These are phyloP conservation scores for Cucumis hystrix DNA, from an alignment of 306 rosid genomes.

Conservation along the genomic window DNA sequence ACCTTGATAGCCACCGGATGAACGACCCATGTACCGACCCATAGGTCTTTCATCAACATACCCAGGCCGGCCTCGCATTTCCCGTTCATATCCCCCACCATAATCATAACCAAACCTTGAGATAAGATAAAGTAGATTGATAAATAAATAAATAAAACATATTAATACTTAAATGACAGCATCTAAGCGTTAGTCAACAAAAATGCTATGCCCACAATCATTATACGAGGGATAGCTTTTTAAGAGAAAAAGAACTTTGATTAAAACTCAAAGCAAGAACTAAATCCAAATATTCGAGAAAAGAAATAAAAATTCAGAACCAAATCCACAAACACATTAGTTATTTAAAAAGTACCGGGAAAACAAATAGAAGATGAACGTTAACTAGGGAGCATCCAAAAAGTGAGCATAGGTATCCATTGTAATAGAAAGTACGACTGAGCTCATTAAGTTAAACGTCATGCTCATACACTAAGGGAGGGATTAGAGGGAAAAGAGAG, in stretches of 20 bases:
- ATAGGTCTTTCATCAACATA: slow-evolving; percentile 66
- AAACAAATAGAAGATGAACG: neutral
- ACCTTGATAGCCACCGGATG: slow-evolving; percentile 54
- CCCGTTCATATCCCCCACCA: slow-evolving; percentile 75
- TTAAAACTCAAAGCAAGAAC: neutral
- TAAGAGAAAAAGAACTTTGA: neutral
- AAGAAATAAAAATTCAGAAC: neutral
- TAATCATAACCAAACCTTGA: slow-evolving; percentile 69
- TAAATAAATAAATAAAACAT: neutral
- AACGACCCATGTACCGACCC: slow-evolving; percentile 67
- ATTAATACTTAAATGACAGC: neutral
- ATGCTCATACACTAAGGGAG: neutral
- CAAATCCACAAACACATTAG: neutral
- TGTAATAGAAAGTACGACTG: neutral
- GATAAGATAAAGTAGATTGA: slow-evolving; percentile 1
- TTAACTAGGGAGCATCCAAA: neutral
- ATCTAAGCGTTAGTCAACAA: neutral
- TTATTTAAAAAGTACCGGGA: neutral
- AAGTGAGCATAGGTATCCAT: neutral
- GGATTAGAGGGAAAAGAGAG: neutral
- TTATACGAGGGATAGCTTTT: neutral
- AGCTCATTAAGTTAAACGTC: neutral
- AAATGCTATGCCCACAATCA: neutral
- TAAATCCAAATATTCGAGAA: neutral
- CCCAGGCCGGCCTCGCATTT: slow-evolving; percentile 63